Conservation (phyloP, 805 yeast species). For the Saccharomyces paradoxus region DNA sequence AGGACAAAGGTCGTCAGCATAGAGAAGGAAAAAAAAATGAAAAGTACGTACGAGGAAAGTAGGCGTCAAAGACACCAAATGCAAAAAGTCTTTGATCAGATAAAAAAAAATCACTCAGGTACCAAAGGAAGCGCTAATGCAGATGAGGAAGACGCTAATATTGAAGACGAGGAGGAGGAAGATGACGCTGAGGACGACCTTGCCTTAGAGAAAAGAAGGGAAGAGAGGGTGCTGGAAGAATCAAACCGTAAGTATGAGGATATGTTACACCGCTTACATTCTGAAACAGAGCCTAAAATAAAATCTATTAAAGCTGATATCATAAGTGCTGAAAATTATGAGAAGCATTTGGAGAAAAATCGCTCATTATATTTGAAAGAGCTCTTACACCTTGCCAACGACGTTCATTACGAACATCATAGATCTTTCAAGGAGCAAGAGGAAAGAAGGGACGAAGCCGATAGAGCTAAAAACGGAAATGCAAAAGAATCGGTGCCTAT, state of each 20-base stretch:
- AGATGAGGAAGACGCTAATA: conserved; percentile 10
- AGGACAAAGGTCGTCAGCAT: conserved; percentile 45
- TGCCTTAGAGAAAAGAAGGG: conserved; percentile 10
- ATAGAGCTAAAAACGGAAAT: conserved; percentile 10
- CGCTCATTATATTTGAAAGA: conserved; percentile 19
- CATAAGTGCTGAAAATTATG: conserved; percentile 13
- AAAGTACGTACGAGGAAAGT: conserved; percentile 30
- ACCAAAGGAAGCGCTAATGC: conserved; percentile 1
- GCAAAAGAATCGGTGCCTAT: background rate
- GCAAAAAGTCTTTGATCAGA: conserved; percentile 23
- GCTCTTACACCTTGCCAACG: conserved; percentile 16
- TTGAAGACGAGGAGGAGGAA: conserved; percentile 11
- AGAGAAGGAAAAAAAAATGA: conserved; percentile 43
- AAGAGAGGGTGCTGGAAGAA: conserved; percentile 9
- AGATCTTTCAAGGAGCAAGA: conserved; percentile 21
- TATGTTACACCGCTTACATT: conserved; percentile 10
- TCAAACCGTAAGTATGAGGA: conserved; percentile 11
- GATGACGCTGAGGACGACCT: conserved; percentile 8
- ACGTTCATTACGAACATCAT: conserved; percentile 21
- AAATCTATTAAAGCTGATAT: conserved; percentile 9
- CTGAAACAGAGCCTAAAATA: conserved; percentile 15
- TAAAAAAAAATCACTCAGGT: conserved; percentile 8
- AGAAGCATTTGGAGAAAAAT: conserved; percentile 7
- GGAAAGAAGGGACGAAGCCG: conserved; percentile 9
- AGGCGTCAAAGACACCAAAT: conserved; percentile 20